Evolutionary conservation across 2,329 filamentous ascomycete species (phyloP), one percentile per base, ranked within the genome.

Genomic region (Apiospora malaysiana): DNA sequence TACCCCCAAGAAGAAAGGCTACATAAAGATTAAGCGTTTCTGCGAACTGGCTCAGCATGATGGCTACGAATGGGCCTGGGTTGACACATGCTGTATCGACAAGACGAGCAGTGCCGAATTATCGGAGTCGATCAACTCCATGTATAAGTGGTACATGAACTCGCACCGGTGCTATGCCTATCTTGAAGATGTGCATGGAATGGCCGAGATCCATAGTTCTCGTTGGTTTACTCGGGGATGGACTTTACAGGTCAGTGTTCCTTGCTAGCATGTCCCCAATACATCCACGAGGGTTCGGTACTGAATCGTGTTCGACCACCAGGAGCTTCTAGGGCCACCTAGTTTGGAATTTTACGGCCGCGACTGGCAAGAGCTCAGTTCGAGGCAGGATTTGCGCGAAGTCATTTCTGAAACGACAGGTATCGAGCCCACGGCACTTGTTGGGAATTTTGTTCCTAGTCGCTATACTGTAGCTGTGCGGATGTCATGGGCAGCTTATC

Each of bases 111-210:
- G 18, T 23, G 27, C 32, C 45, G 68, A 69, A 47, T 25, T 69
- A 9, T 27, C 25, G 21, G 27, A 37, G 18, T n/a, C 47, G 8
- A 75, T 75, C 12, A 72, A 73, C n/a, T 63, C 42, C n/a, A 75
- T 75, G 71, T 75, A 73, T 23, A 59, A 69, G 7, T 74, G 72
- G 69, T 75, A 75, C 67, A 27, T 37, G 18, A 49, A 73, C 66
- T 65, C 70, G 10, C 51, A 32, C 18, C 46, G 2, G 70, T 74
- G 72, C 68, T 75, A 73, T 49, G 74, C 73, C 18, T 74, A 73
- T 67, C 45, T 75, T 42, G 45, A 46, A 46, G 45, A 46, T 21
- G 45, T 46, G 7, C 45, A n/a, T 46, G 16, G 21, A 46, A 18
- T 46, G 6, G 45, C 16, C 45, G 16, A 46, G 18, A 46, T 46